Conservation (phyloP, 1,284 basidiomycete genomes). For the Cerioporus squamosus region DNA sequence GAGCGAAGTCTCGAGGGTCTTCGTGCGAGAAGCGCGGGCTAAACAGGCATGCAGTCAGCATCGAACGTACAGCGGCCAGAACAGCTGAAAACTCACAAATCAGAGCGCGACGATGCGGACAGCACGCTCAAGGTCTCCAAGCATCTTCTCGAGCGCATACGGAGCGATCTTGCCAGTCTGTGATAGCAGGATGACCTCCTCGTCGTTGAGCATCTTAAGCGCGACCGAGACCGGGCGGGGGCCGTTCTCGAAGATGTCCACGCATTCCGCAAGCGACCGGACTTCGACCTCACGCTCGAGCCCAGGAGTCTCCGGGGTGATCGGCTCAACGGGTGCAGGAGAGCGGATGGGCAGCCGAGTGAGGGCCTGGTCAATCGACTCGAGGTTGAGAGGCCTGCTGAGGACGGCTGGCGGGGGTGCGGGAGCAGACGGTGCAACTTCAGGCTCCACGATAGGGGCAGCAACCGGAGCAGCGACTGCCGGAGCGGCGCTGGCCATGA, state of each 20-base stretch:
- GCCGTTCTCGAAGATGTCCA: constrained; percentile 87
- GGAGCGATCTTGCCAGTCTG: constrained; percentile 94
- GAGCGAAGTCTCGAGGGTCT: constrained; percentile 84
- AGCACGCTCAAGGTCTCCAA: constrained; percentile 87
- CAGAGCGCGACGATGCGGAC: constrained; percentile 89
- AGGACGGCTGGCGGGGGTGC: neutral
- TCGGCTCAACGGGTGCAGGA: constrained; percentile 24
- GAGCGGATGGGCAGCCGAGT: constrained; percentile 30
- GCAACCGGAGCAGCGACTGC: constrained; percentile 9
- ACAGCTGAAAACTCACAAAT: constrained; percentile 68
- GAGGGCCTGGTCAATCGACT: constrained; percentile 40
- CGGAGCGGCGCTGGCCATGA: constrained; percentile 24
- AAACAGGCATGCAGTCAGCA: constrained; percentile 13
- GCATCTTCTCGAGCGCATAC: constrained; percentile 93
- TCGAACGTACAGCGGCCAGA: neutral
- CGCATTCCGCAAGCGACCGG: constrained; percentile 79
- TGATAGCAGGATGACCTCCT: constrained; percentile 89
- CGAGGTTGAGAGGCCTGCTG: constrained; percentile 35
- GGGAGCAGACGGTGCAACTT: constrained; percentile 4
- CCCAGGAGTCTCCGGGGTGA: constrained; percentile 21
- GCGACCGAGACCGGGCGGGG: constrained; percentile 65
- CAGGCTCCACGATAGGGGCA: neutral
- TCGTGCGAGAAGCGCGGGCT: constrained; percentile 88
- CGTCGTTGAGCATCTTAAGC: constrained; percentile 79
- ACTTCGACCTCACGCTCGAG: constrained; percentile 8